Conservation (phyloP, 108 stramenopile species). For the Nannochloropsis gaditana region DNA sequence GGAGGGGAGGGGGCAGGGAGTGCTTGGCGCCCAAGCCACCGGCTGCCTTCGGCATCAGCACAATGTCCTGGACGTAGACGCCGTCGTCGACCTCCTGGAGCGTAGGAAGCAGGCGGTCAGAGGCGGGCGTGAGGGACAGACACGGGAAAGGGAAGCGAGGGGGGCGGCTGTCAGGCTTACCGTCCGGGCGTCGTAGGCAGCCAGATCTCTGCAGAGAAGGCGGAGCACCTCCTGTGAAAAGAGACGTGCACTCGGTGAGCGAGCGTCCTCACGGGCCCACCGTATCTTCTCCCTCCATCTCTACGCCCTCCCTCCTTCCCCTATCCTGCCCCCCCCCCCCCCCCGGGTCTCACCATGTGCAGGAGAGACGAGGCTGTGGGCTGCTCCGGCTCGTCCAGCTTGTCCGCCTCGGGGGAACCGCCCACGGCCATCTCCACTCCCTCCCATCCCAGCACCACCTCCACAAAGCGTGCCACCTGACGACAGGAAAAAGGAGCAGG, state of each 20-base stretch:
- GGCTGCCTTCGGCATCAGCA: background rate
- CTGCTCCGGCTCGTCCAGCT: background rate
- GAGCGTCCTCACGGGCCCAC: no score
- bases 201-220: background rate
- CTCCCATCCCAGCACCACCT: background rate
- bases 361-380: background rate
- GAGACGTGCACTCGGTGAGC: no score
- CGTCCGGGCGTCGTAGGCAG: background rate
- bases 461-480: background rate
- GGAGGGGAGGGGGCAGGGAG: conserved; percentile 11
- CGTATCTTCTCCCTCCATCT: background rate
- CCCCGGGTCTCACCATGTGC: background rate
- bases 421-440: background rate
- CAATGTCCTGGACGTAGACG: background rate
- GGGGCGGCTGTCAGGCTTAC: background rate
- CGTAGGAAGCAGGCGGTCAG: background rate
- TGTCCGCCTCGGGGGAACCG: background rate
- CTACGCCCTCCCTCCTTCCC: background rate
- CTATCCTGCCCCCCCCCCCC: background rate
- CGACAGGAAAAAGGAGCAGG: background rate
- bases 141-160: background rate
- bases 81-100: conserved; percentile 6
- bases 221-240: conserved; percentile 4
- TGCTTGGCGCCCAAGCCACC: background rate
- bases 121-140: background rate